Percentiles rank a stretch among this genome's conserved stretches.
Evolutionary conservation across 345 rosid species (phyloP).

Genomic region (Gossypium rotundifolium): DNA sequence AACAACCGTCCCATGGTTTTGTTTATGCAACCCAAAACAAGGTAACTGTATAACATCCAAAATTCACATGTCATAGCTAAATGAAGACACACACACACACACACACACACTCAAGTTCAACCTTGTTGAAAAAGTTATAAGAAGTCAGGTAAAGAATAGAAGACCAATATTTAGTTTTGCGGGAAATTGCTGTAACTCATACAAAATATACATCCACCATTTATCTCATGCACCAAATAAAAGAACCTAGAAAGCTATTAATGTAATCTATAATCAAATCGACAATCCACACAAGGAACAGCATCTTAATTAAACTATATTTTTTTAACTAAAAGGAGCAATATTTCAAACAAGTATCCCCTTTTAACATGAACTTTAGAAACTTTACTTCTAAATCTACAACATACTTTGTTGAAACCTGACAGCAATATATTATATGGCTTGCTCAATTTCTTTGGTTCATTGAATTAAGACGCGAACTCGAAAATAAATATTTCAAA

Average conservation of each 20-base stretch:
- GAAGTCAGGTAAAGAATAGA: neutral
- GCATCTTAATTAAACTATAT: neutral
- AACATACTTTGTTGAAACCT: neutral
- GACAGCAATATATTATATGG: neutral
- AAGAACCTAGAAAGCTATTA: neutral
- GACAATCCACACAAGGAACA: neutral
- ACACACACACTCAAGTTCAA: neutral
- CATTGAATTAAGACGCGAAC: neutral
- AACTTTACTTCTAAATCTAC: neutral
- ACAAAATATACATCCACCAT: neutral
- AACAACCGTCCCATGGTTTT: neutral
- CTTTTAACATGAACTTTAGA: neutral
- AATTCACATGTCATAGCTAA: neutral
- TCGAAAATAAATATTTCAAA: conserved; percentile 12
- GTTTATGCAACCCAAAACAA: neutral
- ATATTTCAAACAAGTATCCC: neutral
- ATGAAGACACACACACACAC: neutral
- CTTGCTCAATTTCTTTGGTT: neutral
- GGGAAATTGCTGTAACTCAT: neutral
- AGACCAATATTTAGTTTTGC: neutral
- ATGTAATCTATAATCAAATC: neutral
- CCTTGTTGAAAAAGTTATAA: neutral
- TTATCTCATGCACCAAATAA: neutral
- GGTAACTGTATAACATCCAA: neutral
- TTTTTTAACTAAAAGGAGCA: neutral